These are phyloP conservation scores for Piromyces sp. DNA, from an alignment of 192 early-diverging fungal species.

Conservation along the genomic window DNA sequence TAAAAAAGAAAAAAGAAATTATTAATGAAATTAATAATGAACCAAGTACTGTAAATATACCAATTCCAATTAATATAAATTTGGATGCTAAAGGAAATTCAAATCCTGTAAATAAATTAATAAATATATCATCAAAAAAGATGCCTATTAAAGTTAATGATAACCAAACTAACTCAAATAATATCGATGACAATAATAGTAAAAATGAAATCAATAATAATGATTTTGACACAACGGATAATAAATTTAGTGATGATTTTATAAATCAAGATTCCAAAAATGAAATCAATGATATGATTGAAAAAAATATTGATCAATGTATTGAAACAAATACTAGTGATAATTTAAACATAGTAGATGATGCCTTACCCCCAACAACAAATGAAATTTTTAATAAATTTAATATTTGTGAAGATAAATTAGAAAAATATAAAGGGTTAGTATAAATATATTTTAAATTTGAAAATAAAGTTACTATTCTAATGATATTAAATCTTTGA, in stretches of 20 bases:
- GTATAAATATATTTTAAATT: too few relatives aligned
- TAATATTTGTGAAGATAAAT: background rate
- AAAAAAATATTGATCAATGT: background rate
- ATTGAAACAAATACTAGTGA: background rate
- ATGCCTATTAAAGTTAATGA: background rate
- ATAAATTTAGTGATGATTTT: background rate
- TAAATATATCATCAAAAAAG: background rate
- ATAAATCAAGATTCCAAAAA: background rate
- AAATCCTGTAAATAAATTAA: background rate
- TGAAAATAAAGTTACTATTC: too few relatives aligned
- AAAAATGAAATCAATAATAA: background rate
- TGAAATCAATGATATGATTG: background rate
- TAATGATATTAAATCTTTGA: too few relatives aligned
- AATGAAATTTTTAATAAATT: background rate
- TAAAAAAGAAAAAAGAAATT: background rate
- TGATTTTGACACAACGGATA: background rate
- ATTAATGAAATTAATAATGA: background rate
- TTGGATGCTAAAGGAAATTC: background rate
- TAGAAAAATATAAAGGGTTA: background rate
- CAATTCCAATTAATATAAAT: background rate
- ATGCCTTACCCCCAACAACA: background rate
- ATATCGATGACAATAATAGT: background rate
- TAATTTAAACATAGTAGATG: background rate
- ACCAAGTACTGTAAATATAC: background rate
- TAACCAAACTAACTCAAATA: background rate